Evolutionary conservation across 2,329 filamentous ascomycete species (phyloP), one percentile per base, ranked within the genome.

Genomic region (Colletotrichum destructivum): DNA sequence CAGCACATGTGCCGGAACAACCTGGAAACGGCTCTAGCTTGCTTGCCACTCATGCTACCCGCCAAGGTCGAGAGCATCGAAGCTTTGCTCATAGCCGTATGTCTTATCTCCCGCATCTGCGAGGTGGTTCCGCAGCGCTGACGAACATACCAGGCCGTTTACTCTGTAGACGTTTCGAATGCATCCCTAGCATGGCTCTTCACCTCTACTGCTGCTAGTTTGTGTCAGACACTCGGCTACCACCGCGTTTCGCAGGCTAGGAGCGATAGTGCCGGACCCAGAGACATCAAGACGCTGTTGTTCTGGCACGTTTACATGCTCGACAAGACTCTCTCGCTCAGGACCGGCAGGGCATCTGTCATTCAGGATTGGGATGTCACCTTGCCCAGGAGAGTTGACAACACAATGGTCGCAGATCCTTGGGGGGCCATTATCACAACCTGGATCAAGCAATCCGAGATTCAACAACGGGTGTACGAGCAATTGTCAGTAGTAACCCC

Each of bases 161-260:
- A 91, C 75, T 86, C 90, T 15, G 86, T 92, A 59, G 90, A 92
- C 72, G 84, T 87, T 16, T 90, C 89, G 4, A 88, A 89, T 49
- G 89, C 90, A 0, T 89, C 89, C 0, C 84, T 92, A 4, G 89
- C 88, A n/a, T 91, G 90, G 87, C 87, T 89, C n/a, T 81, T 92
- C 21, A 87, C 86, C 31, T 88, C 87, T 8, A 85, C 86, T 21
- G 90, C 90, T 0, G 87, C 88, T 15, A 85, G 88, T 62, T 82
- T 93, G 63, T 91, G 89, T 73, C 89, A 91, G 75, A 88, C 87
- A 0, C 85, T 91, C 4, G 90, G 90, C 3, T 91, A 89, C 71
- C 90, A 92, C 76, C 85, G 88, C 61, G 76, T 78, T 15, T 80
- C 79, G 49, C 78, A 76, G 3, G 77, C 81, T 42, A 79, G 79